Conservation (phyloP, 2,329 filamentous ascomycete species). For the Atkinsonella hypoxylon region DNA sequence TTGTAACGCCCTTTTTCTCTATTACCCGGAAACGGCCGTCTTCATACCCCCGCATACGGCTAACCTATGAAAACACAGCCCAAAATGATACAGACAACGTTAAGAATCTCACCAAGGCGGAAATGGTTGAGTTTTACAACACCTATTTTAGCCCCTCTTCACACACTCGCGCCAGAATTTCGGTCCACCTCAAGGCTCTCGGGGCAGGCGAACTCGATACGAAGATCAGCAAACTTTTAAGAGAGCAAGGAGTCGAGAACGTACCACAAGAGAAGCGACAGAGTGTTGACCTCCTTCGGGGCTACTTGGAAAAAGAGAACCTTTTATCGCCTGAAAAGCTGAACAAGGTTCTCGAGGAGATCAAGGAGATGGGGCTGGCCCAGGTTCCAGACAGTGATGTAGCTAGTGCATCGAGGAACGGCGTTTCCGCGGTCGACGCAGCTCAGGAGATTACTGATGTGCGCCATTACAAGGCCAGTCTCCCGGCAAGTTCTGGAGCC, state of each 20-base stretch:
- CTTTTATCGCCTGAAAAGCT: constrained; percentile 38
- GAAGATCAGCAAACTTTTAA: constrained; percentile 30
- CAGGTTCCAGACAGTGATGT: constrained; percentile 21
- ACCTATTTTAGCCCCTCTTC: constrained; percentile 67
- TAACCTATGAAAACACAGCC: constrained; percentile 28
- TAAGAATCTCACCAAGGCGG: constrained; percentile 61
- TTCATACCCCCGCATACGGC: not conserved
- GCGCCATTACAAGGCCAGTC: constrained; percentile 63
- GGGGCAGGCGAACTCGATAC: constrained; percentile 34
- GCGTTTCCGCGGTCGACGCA: constrained; percentile 25
- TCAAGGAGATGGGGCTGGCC: constrained; percentile 32
- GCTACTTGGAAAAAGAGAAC: constrained; percentile 35
- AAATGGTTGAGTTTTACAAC: constrained; percentile 70
- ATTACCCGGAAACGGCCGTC: no score
- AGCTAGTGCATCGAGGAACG: constrained; percentile 25
- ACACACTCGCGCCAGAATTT: constrained; percentile 62
- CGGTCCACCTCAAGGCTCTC: constrained; percentile 74
- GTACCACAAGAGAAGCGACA: constrained; percentile 30
- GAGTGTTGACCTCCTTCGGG: constrained; percentile 37
- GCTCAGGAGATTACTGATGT: constrained; percentile 63
- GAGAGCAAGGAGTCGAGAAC: constrained; percentile 22
- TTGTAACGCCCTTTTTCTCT: constrained; percentile 21
- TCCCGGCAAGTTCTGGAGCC: constrained; percentile 62
- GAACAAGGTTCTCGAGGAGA: constrained; percentile 31
- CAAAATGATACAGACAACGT: constrained; percentile 68